A percentile compares a stretch with the other conserved stretches of the same genome.
Evolutionary conservation across 2,329 filamentous ascomycete species (phyloP).

Genomic region (Pseudopithomyces chartarum): DNA sequence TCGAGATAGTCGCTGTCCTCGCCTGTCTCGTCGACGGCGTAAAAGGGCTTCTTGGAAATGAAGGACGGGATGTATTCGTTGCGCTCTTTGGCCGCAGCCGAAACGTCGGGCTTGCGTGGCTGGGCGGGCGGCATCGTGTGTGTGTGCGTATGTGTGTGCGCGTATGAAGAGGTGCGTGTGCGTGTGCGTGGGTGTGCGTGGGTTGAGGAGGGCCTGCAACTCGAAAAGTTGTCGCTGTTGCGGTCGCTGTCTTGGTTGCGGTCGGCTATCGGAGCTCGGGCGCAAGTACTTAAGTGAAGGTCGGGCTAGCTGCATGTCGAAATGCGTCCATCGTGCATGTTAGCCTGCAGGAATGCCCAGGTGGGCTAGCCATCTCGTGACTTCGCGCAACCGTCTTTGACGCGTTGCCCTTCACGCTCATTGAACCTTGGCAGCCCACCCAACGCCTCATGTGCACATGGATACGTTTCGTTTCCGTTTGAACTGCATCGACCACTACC

Average conservation of each 20-base stretch:
- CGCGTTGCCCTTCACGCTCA: neutral
- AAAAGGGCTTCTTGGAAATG: conserved; percentile 98
- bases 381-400: conserved; percentile 28
- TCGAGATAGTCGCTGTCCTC: conserved; percentile 84
- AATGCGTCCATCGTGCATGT: too few relatives aligned
- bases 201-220: neutral
- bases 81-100: conserved; percentile 75
- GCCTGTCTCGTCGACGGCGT: conserved; percentile 76
- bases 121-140: conserved; percentile 53
- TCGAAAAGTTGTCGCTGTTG: neutral
- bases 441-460: conserved; percentile 50
- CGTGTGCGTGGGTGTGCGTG: conserved; percentile 14
- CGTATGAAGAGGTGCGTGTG: too few relatives aligned
- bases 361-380: neutral
- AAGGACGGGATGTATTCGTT: conserved; percentile 98
- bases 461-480: conserved; percentile 86
- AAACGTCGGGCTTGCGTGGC: conserved; percentile 57
- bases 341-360: too few relatives aligned
- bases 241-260: neutral
- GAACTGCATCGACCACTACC: conserved; percentile 96
- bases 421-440: neutral
- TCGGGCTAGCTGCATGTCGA: conserved; percentile 24
- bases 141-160: conserved; percentile 14
- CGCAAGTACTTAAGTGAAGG: conserved; percentile 33
- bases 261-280: neutral